Conservation (phyloP, 1,139 yeast genomes). For the Yamadazyma diddensiae region DNA sequence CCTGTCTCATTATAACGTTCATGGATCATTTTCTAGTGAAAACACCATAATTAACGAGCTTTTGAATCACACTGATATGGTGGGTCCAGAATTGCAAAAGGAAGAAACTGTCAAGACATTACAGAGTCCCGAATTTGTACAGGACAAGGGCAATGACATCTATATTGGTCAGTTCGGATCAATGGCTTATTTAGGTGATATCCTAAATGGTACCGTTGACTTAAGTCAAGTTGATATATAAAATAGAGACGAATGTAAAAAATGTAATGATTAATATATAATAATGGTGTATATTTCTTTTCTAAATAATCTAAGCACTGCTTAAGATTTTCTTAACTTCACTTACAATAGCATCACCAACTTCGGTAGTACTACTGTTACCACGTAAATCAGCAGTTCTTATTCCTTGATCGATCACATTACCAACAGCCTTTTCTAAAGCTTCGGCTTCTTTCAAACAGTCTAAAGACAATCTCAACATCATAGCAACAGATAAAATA, state of each 20-base stretch:
- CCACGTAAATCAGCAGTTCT: constrained; percentile 94
- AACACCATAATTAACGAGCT: constrained; percentile 29
- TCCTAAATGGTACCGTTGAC: constrained; percentile 27
- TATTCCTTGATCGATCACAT: constrained; percentile 76
- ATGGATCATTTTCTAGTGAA: constrained; percentile 30
- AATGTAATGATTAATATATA: constrained; percentile 1
- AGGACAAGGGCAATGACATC: constrained; percentile 5
- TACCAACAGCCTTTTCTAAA: constrained; percentile 82
- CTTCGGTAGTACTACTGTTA: constrained; percentile 72
- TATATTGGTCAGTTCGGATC: constrained; percentile 25
- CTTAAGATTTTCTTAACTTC: constrained; percentile 63
- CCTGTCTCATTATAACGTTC: constrained; percentile 5
- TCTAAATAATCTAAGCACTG: not conserved
- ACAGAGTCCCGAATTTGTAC: not conserved
- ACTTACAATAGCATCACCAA: constrained; percentile 86
- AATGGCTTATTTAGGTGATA: constrained; percentile 33
- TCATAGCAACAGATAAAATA: constrained; percentile 93
- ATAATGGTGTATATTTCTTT: not conserved
- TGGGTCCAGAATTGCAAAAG: constrained; percentile 1
- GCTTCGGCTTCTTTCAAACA: constrained; percentile 82
- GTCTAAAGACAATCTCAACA: constrained; percentile 87
- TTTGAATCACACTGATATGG: constrained; percentile 6
- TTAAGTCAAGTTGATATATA: constrained; percentile 12
- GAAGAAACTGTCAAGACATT: constrained; percentile 7
- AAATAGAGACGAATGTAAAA: not conserved